These are phyloP conservation scores for Pelargonium citronellum DNA, from an alignment of 441 rosid species.

Conservation along the genomic window DNA sequence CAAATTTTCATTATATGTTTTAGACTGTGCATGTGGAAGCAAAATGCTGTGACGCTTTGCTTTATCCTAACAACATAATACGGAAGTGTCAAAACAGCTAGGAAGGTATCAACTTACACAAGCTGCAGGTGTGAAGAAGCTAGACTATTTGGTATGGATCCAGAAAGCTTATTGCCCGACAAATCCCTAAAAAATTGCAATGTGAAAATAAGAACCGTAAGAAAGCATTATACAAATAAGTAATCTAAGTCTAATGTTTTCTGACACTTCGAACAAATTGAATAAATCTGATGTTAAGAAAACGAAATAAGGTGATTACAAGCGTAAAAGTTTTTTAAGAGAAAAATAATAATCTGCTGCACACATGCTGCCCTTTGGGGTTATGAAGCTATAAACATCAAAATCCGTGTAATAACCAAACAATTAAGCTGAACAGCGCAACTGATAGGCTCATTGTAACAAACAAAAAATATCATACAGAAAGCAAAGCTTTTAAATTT, in stretches of 20 bases:
- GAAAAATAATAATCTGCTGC: not conserved
- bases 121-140: constrained; percentile 59
- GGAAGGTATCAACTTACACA: constrained; percentile 42
- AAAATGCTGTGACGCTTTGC: constrained; percentile 4
- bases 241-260: not conserved
- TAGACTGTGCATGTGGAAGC: not conserved
- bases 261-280: not conserved
- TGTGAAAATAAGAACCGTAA: constrained; percentile 7
- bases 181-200: constrained; percentile 55
- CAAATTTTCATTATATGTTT: no score
- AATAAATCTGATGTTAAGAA: no score
- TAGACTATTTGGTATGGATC: constrained; percentile 76
- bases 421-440: not conserved
- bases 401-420: not conserved
- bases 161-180: constrained; percentile 68
- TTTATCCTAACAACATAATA: not conserved
- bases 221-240: not conserved
- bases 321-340: not conserved
- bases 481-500: not conserved
- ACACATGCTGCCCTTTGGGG: not conserved
- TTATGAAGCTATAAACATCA: not conserved
- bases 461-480: not conserved
- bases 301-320: no score
- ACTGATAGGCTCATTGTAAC: not conserved
- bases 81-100: not conserved